A percentile compares a stretch with the other conserved stretches of the same genome.
These are phyloP conservation scores for Ceratonia siliqua DNA, from an alignment of 306 rosid species.

Conservation along the genomic window DNA sequence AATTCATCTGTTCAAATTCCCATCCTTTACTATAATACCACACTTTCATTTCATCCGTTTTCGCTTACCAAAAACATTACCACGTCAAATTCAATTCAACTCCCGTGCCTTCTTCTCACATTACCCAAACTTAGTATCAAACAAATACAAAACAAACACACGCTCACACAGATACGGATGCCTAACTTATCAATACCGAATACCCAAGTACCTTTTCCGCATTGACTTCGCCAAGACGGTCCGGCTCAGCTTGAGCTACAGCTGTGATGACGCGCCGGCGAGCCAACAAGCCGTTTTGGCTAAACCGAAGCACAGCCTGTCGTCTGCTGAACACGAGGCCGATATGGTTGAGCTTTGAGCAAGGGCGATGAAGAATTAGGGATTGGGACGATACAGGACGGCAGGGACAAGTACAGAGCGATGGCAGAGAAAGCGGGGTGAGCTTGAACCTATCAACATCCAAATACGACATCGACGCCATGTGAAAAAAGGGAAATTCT, in stretches of 20 bases:
- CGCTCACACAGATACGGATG: background rate
- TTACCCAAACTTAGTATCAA: background rate
- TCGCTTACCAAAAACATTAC: background rate
- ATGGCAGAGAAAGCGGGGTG: conserved; percentile 7
- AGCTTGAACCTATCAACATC: background rate
- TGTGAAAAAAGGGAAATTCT: background rate
- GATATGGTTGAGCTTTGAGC: background rate
- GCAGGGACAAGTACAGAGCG: background rate
- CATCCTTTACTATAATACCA: background rate
- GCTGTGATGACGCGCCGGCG: conserved; percentile 19
- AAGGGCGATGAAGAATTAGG: conserved; percentile 12
- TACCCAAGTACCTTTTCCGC: background rate
- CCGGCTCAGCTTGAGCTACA: conserved; percentile 27
- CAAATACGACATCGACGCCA: background rate
- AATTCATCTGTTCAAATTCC: background rate
- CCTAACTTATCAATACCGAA: background rate
- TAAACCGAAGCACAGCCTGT: background rate
- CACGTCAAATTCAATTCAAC: background rate
- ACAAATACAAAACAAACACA: background rate
- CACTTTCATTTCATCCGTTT: background rate
- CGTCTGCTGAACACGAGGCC: background rate
- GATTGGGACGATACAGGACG: conserved; percentile 11
- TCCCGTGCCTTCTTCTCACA: background rate
- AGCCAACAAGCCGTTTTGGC: conserved; percentile 1
- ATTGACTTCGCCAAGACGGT: background rate